Conservation (phyloP, 2,329 filamentous ascomycete species). For the Conoideocrella luteorostrata region DNA sequence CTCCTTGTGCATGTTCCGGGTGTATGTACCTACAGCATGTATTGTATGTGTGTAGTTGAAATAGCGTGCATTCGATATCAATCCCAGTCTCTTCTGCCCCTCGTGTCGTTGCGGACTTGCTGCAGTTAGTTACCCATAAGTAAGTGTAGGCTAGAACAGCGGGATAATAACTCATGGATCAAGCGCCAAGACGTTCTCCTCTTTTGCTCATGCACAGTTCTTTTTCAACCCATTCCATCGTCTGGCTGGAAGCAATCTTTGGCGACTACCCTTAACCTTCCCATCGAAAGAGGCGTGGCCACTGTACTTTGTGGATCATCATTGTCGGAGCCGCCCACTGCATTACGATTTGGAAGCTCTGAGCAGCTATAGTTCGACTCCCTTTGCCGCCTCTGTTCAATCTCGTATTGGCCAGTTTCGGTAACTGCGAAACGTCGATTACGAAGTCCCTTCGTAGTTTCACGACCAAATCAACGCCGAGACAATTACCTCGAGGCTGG, state of each 20-base stretch:
- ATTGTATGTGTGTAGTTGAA: too few species aligned
- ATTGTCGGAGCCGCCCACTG: too few species aligned
- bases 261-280: background rate
- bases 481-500: too few species aligned
- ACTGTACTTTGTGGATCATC: too few species aligned
- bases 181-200: background rate
- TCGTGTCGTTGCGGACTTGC: constrained; percentile 5
- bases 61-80: constrained; percentile 1
- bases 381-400: too few species aligned
- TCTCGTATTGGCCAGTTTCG: too few species aligned
- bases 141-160: background rate
- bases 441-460: too few species aligned
- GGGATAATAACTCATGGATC: constrained; percentile 1
- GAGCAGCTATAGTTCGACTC: too few species aligned
- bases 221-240: background rate
- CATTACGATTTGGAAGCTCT: too few species aligned
- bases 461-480: too few species aligned
- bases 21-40: too few species aligned
- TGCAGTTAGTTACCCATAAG: constrained; percentile 1
- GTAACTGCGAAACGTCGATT: too few species aligned
- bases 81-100: constrained; percentile 2
- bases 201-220: background rate
- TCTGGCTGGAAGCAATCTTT: background rate
- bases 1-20: background rate
- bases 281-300: background rate